phyloP scores from a whole-genome alignment of 2,329 filamentous ascomycete genomes.

The Cordyceps pruinosa region DNA sequence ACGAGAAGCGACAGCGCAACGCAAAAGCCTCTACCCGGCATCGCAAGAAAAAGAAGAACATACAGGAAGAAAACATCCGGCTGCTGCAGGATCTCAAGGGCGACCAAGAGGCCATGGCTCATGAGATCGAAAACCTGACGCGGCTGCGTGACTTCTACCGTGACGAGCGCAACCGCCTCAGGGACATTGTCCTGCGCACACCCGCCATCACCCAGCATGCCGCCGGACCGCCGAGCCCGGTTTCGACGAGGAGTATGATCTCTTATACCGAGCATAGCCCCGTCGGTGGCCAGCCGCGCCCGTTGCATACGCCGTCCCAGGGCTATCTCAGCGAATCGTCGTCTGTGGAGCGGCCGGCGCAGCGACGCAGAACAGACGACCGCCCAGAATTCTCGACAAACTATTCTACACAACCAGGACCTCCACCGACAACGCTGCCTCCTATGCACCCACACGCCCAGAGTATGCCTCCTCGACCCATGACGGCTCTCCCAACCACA shows the following conservation, averaged over 20 bases:
- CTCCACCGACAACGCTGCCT: slow-evolving; percentile 32
- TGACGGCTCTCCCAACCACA: slow-evolving; percentile 28
- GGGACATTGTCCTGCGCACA: slow-evolving; percentile 56
- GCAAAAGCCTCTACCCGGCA: slow-evolving; percentile 81
- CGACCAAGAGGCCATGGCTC: slow-evolving; percentile 58
- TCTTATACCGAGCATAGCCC: slow-evolving; percentile 34
- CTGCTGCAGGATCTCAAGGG: slow-evolving; percentile 64
- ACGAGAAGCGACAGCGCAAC: slow-evolving; percentile 80
- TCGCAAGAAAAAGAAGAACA: slow-evolving; percentile 72
- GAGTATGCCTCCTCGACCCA: slow-evolving; percentile 30
- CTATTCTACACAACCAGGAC: slow-evolving; percentile 30
- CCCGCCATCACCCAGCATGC: slow-evolving; percentile 49
- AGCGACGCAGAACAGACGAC: slow-evolving; percentile 42
- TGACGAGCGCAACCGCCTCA: slow-evolving; percentile 63
- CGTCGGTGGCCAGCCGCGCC: slow-evolving; percentile 20
- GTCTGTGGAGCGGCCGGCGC: slow-evolving; percentile 38
- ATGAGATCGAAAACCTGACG: slow-evolving; percentile 44
- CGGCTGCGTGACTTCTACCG: slow-evolving; percentile 68
- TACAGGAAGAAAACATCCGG: slow-evolving; percentile 64
- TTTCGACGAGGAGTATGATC: slow-evolving; percentile 27
- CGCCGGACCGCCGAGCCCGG: slow-evolving; percentile 46
- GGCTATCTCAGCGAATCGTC: slow-evolving; percentile 36
- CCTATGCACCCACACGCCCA: slow-evolving; percentile 35
- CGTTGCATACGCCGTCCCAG: slow-evolving; percentile 22
- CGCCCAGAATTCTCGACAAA: slow-evolving; percentile 35